Percentiles rank a stretch among this genome's conserved stretches.
Conservation (phyloP, 345 rosid species). For the Salix brachista region DNA sequence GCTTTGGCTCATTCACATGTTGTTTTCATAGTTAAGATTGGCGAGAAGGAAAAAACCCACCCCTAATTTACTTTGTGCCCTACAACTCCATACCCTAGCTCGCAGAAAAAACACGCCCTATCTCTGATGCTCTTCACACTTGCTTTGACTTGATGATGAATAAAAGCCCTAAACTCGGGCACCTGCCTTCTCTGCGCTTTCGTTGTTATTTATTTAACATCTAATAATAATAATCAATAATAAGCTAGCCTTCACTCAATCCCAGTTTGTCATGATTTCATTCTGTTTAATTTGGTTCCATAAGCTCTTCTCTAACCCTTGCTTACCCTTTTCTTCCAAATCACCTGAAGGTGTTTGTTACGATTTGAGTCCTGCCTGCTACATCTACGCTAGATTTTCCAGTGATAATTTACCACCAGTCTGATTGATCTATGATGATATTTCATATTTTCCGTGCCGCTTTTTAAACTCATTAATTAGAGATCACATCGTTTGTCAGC, state of each 20-base stretch:
- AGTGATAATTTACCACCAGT: not conserved
- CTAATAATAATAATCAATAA: not conserved
- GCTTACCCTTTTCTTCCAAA: no score
- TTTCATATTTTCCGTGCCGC: not conserved
- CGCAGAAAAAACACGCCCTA: not conserved
- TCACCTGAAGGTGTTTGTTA: not conserved
- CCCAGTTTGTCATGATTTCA: not conserved
- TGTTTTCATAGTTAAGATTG: slow-evolving; percentile 67
- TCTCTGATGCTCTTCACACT: not conserved
- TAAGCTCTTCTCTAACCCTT: slow-evolving; percentile 5
- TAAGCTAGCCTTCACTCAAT: not conserved
- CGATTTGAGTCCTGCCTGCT: not conserved
- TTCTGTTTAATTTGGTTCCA: slow-evolving; percentile 2
- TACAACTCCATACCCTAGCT: slow-evolving; percentile 41
- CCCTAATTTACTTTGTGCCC: slow-evolving; percentile 47
- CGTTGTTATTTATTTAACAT: not conserved
- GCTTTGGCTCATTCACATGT: slow-evolving; percentile 86
- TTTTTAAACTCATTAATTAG: not conserved
- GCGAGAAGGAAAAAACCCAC: not conserved
- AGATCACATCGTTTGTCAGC: not conserved
- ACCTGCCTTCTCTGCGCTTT: not conserved
- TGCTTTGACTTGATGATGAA: not conserved
- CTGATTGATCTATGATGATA: not conserved
- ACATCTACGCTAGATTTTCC: not conserved
- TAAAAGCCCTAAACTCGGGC: slow-evolving; percentile 32